Base-by-base conservation (phyloP, 2,329 filamentous ascomycete genomes). In the Nothomitra cinnamomea region DNA sequence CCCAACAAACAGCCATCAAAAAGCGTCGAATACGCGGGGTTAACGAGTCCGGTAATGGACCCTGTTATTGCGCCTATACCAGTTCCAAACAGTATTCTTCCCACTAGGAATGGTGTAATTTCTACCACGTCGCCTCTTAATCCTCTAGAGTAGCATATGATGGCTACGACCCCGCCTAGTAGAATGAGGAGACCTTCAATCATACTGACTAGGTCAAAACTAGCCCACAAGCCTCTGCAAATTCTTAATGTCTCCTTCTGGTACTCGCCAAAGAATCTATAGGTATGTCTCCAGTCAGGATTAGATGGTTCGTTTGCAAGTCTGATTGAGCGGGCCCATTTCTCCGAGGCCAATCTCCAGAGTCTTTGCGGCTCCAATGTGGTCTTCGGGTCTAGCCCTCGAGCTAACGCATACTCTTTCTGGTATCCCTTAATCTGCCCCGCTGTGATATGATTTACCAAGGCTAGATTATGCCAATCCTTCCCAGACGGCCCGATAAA, bases 371-470 rank as follows among this genome's bases (percentile, higher is more conserved):
- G 75, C 8, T 73, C 73, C 5, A 77, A 71, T 8, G 75, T 75
- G 3, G 73, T 69, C 24, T 72, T 75, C 51, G 82, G 77, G 43
- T 82, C 76, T 1, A 87, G 74, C 1, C 84, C 83, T 19, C 83
- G 78, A 12, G 82, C 85, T 35, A 73, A 69, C 55, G 85, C 83
- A 65, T 98, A 98, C 48, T 87, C 82, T 53, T 77, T 72, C 64
- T 95, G 89, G 62, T 98, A 98, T 59, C 85, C 79, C 67, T 88
- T 82, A 55, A 95, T 92, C 57, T 92, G 90, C 6, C 87, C 86
- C 22, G 87, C 80, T 1, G 88, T 76, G 56, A 95, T 71, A 24
- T 84, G 81, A 53, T 83, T 85, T 0, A 89, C 88, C 2, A 76
- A 72, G 0, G 85, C 86, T 42, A 98, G 71, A 58, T 86, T 92